Conservation (phyloP, 768 basidiomycete species). For the Tubosaeta brunneosetosa region DNA sequence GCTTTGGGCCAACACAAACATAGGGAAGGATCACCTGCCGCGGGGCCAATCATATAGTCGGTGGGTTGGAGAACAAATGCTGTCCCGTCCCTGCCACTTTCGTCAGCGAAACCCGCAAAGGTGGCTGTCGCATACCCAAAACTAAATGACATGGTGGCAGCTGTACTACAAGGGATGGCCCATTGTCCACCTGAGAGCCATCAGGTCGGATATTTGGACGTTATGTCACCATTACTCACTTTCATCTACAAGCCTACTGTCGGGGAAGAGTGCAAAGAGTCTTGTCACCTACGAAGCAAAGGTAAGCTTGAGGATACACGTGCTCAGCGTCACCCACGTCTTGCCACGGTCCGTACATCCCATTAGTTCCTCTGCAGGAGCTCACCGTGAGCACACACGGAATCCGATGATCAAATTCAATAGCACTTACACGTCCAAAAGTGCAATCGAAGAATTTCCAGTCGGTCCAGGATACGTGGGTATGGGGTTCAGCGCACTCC, state of each 20-base stretch:
- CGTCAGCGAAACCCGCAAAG: background rate
- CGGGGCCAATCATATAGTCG: conserved; percentile 73
- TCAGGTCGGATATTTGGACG: background rate
- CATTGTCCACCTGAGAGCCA: conserved; percentile 54
- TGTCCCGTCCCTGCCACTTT: conserved; percentile 19
- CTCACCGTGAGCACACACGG: conserved; percentile 1
- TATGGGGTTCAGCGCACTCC: conserved; percentile 44
- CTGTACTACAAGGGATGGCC: conserved; percentile 68
- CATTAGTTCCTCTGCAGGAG: conserved; percentile 54
- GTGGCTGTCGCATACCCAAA: conserved; percentile 52
- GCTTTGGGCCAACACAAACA: conserved; percentile 77
- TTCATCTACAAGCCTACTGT: conserved; percentile 65
- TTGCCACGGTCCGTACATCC: conserved; percentile 73
- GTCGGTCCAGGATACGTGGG: conserved; percentile 62
- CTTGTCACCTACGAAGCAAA: conserved; percentile 52
- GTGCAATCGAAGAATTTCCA: conserved; percentile 54
- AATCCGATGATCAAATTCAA: background rate
- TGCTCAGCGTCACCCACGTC: conserved; percentile 46
- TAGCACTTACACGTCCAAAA: conserved; percentile 67
- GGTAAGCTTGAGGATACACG: background rate
- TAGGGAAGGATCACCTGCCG: conserved; percentile 55
- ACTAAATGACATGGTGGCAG: conserved; percentile 54
- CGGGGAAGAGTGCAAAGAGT: conserved; percentile 54
- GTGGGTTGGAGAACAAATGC: conserved; percentile 64
- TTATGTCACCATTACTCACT: conserved; percentile 31